phyloP scores from a whole-genome alignment of 257 asterid species.

The Penstemon eatonii region DNA sequence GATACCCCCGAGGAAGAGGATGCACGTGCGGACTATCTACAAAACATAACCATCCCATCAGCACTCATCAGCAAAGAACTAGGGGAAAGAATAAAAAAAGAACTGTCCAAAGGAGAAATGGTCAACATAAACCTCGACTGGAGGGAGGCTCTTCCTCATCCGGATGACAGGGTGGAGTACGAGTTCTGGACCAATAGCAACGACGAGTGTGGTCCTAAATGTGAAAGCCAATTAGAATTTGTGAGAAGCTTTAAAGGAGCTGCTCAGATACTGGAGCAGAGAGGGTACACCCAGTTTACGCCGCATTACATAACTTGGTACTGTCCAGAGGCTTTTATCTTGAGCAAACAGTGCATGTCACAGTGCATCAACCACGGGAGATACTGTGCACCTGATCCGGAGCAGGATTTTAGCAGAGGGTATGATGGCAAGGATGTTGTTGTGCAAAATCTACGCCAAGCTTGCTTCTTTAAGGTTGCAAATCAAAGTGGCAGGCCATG shows the following conservation, averaged over 20 bases:
- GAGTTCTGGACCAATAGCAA: constrained; percentile 96
- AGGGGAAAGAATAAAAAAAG: constrained; percentile 75
- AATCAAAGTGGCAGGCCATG: constrained; percentile 69
- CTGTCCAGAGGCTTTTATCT: constrained; percentile 63
- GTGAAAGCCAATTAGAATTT: constrained; percentile 80
- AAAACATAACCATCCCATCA: constrained; percentile 79
- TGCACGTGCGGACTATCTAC: constrained; percentile 62
- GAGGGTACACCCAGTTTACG: constrained; percentile 79
- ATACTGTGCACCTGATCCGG: constrained; percentile 78
- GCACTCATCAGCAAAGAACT: constrained; percentile 81
- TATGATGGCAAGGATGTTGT: constrained; percentile 79
- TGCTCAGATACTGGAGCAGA: constrained; percentile 91
- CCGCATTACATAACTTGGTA: constrained; percentile 78
- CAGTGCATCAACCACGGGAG: constrained; percentile 78
- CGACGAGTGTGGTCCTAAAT: constrained; percentile 89
- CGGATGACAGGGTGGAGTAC: constrained; percentile 91
- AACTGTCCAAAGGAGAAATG: constrained; percentile 64
- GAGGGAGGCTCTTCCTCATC: constrained; percentile 97
- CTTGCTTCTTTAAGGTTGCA: constrained; percentile 68
- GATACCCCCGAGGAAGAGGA: constrained; percentile 83
- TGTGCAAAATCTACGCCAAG: constrained; percentile 63
- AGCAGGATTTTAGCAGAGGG: constrained; percentile 70
- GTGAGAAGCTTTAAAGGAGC: constrained; percentile 81
- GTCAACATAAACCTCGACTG: constrained; percentile 84
- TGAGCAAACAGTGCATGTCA: constrained; percentile 71